These are phyloP conservation scores for Lactifluus volemus DNA, from an alignment of 768 basidiomycete genomes.

Conservation along the genomic window DNA sequence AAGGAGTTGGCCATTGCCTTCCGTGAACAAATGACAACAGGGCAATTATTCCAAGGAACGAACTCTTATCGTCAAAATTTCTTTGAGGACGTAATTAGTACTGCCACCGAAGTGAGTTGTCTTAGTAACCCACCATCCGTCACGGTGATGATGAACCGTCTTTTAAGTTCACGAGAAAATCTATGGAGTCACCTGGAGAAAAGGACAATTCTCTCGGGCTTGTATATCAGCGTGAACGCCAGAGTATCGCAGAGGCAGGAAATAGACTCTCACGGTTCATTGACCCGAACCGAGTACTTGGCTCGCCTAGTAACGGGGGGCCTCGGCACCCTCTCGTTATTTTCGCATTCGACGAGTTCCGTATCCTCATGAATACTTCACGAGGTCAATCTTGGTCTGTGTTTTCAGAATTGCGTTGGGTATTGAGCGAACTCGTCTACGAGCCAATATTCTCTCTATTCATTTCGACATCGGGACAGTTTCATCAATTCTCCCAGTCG, in stretches of 20 bases:
- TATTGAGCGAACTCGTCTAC: neutral
- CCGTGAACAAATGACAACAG: neutral
- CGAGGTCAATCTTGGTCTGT: neutral
- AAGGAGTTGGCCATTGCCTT: neutral
- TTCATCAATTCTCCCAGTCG: neutral
- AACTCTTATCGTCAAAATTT: neutral
- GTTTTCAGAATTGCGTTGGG: neutral
- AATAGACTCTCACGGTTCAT: neutral
- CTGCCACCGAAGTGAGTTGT: too few relatives aligned
- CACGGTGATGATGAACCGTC: too few relatives aligned
- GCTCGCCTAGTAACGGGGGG: neutral
- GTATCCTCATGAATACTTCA: neutral
- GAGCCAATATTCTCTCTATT: neutral
- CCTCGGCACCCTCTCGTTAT: neutral
- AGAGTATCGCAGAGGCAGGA: neutral
- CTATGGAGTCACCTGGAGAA: neutral
- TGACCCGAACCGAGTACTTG: neutral
- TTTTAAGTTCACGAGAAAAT: too few relatives aligned
- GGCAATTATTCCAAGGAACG: neutral
- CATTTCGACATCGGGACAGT: neutral
- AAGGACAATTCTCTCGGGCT: neutral
- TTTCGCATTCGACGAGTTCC: neutral
- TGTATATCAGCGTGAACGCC: neutral
- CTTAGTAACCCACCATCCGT: too few relatives aligned
- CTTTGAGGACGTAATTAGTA: too few relatives aligned